Evolutionary conservation across 2,329 filamentous ascomycete species (phyloP), one percentile per base, ranked within the genome.

Genomic region (Xylaria sp.): DNA sequence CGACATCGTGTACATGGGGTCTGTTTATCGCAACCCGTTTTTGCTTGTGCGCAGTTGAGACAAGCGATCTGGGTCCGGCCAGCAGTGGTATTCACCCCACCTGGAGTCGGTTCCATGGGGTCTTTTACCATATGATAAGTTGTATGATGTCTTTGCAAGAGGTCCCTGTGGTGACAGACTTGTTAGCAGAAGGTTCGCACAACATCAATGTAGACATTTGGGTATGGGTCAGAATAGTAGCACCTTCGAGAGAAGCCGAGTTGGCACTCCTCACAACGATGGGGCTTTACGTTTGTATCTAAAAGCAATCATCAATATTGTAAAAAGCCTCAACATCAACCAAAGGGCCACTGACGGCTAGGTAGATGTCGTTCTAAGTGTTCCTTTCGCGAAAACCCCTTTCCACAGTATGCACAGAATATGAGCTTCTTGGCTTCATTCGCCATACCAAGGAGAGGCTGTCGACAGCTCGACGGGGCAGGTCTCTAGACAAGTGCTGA

Each of bases 251-350:
- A 81, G 75, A 86, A 87, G 2, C 81, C 83, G 5, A 87, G 77
- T 55, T 84, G 81, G 71, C 85, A 87, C 42, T 80, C 78, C 63
- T 78, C 79, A 71, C 85, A 87, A 47, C 82, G 80, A 72, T 86
- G 82, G 12, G 85, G 85, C 74, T 87, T 87, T 50, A 87, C 84
- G 72, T 87, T 85, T 66, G 85, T 87, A 68, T 87, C 85, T 87
- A 48, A 3, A 25, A 42, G 42, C 50, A 16, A 10, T 9, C 42
- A 62, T 76, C 57, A 75, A 73, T 59, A 55, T 59, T 57, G 51
- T 54, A 27, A 13, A 8, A n/a, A 32, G 40, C 47, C 61, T 50
- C 27, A n/a, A 63, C 37, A 51, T 25, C 0, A 29, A 60, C 44
- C 25, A 55, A 8, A 51, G 25, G 23, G 40, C 37, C 42, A 78